Evolutionary conservation across 345 rosid genomes (phyloP).

Genomic region (Sisymbrium altissimum): DNA sequence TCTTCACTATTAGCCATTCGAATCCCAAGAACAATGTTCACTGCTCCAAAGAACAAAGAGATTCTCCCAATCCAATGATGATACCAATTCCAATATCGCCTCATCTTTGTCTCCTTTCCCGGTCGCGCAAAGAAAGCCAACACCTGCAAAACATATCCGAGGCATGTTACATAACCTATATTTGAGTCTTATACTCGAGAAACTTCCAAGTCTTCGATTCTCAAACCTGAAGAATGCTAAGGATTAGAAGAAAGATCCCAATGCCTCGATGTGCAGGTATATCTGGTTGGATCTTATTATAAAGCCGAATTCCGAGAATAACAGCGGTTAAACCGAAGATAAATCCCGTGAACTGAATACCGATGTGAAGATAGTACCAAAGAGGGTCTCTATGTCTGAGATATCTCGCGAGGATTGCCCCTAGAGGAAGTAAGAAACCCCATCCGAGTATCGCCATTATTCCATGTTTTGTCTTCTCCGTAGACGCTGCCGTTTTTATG

Average conservation of each 20-base stretch:
- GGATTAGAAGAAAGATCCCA: slow-evolving; percentile 67
- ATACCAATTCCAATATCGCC: slow-evolving; percentile 85
- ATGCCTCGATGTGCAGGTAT: slow-evolving; percentile 74
- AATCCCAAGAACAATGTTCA: slow-evolving; percentile 70
- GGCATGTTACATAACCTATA: neutral
- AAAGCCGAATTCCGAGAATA: slow-evolving; percentile 66
- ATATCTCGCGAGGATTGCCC: slow-evolving; percentile 78
- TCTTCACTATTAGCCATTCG: slow-evolving; percentile 53
- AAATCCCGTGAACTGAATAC: slow-evolving; percentile 66
- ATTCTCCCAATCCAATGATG: slow-evolving; percentile 82
- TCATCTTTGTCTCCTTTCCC: slow-evolving; percentile 58
- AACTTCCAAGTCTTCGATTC: neutral
- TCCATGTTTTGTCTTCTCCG: slow-evolving; percentile 72
- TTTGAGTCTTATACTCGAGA: neutral
- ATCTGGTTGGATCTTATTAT: slow-evolving; percentile 42
- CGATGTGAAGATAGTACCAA: slow-evolving; percentile 79
- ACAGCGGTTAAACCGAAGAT: slow-evolving; percentile 58
- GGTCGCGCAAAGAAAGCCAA: slow-evolving; percentile 83
- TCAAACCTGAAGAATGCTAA: slow-evolving; percentile 78
- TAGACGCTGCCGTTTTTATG: slow-evolving; percentile 24
- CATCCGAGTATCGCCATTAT: slow-evolving; percentile 64
- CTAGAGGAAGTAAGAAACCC: slow-evolving; percentile 75
- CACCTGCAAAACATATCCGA: slow-evolving; percentile 40
- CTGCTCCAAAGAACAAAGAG: slow-evolving; percentile 71
- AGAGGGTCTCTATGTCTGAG: slow-evolving; percentile 79